Base-by-base conservation (phyloP, 23 red algal species). In the Gracilariopsis chorda region DNA sequence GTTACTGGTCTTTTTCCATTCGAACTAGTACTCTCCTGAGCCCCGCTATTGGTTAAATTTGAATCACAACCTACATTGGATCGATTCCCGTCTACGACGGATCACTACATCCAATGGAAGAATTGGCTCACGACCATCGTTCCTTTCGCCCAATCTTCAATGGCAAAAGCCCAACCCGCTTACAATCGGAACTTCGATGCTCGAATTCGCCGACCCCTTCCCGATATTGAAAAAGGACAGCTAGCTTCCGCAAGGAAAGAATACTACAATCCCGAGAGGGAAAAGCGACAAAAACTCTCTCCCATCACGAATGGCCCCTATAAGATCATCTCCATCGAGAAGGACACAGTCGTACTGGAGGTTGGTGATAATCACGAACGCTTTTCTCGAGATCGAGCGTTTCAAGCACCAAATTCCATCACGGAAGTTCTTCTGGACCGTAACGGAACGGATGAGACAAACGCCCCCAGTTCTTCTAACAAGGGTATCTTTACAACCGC, bases 291-390 rank as follows among this genome's bases (percentile, higher is more conserved):
- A 10, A 77, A 77, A 21, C 37, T 77, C 41, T 43, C 70, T 16
- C 70, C 70, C 47, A 77, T 77, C 70, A 41, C 70, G 12, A 21
- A 45, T 77, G 70, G 70, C 47, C 36, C 70, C 12, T 77, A 43
- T 41, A 35, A 41, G 10, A 41, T 77, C 47, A 43, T 77, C 35
- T 43, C 33, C 21, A 41, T 77, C 12, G 47, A 77, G 25, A 9
- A 43, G 70, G 70, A 77, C 70, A 77, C n/a, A 48, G 23, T 27
- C 35, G 70, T 77, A 43, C 47, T 45, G 29, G 70, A 45, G 1
- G 47, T 77, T 45, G 47, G 47, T 27, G n/a, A 45, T 13, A 41
- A 35, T 27, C 30, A 77, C 11, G 70, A 39, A 7, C 29, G 70
- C 16, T 77, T 77, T 41, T 77, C 70, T 17, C 47, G 41, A 12